Evolutionary conservation across 208 protist genomes (phyloP).

Genomic region (Polymyxa betae): DNA sequence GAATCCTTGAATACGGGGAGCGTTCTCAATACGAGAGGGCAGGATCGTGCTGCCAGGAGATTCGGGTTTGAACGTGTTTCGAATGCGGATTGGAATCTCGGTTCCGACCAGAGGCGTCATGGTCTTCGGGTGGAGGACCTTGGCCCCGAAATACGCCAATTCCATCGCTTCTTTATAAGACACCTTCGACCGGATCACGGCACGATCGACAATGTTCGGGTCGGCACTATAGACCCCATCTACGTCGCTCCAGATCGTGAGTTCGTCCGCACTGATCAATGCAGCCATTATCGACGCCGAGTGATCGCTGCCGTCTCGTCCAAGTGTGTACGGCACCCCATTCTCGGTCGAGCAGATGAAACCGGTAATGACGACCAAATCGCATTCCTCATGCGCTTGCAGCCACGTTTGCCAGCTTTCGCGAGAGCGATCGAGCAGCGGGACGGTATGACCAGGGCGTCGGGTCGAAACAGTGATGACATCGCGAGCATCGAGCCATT

Average conservation of each 20-base stretch:
- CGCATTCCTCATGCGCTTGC: not conserved
- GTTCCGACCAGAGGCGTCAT: constrained; percentile 70
- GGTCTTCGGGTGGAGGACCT: constrained; percentile 71
- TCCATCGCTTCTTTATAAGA: constrained; percentile 68
- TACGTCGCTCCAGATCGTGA: constrained; percentile 68
- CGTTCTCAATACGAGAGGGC: constrained; percentile 61
- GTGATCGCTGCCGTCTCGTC: constrained; percentile 70
- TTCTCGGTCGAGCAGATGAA: constrained; percentile 60
- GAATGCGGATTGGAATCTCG: constrained; percentile 71
- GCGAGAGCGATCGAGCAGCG: too few species aligned
- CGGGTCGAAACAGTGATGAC: not conserved
- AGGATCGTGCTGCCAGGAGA: not conserved
- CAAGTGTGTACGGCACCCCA: constrained; percentile 64
- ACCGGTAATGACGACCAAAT: constrained; percentile 62
- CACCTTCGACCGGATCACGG: constrained; percentile 61
- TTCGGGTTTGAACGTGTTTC: constrained; percentile 71
- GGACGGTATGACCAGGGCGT: too few species aligned
- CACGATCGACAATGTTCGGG: constrained; percentile 65
- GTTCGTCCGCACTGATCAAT: constrained; percentile 60
- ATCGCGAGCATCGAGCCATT: constrained; percentile 10
- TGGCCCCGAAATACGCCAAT: constrained; percentile 65
- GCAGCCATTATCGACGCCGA: constrained; percentile 70
- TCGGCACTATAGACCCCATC: constrained; percentile 74
- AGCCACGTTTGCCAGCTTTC: not conserved
- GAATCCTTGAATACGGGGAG: constrained; percentile 18